Evolutionary conservation across 2,329 filamentous ascomycete species (phyloP).

Genomic region (Diaporthe capsici): DNA sequence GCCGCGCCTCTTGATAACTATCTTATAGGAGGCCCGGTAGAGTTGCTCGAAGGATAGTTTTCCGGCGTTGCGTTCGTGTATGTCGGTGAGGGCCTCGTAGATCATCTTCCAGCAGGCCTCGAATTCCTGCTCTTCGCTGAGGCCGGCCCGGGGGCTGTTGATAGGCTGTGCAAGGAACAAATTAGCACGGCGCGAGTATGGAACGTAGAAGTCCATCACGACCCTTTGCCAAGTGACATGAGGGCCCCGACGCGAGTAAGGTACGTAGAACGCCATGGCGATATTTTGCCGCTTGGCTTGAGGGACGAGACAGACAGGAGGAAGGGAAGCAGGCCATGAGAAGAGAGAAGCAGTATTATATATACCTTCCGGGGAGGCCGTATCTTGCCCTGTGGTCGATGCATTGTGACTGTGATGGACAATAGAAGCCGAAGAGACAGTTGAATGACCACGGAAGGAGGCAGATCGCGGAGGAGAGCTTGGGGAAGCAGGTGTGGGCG

Average conservation of each 20-base stretch:
- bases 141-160: constrained; percentile 22
- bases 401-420: constrained; percentile 23
- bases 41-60: constrained; percentile 94
- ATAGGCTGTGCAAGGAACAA: constrained; percentile 45
- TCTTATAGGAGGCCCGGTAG: constrained; percentile 93
- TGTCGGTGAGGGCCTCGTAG: constrained; percentile 83
- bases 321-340: not conserved
- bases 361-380: constrained; percentile 40
- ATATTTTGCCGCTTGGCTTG: not conserved
- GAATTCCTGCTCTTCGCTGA: constrained; percentile 78
- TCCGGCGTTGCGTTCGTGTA: constrained; percentile 93
- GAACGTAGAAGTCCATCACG: not conserved
- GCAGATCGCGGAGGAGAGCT: not conserved
- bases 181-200: not conserved
- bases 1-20: constrained; percentile 90
- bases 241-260: not conserved
- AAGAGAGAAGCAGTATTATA: constrained; percentile 30
- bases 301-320: not conserved
- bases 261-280: not conserved
- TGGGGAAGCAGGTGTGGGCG: not conserved
- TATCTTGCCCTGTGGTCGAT: constrained; percentile 41
- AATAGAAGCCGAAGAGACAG: constrained; percentile 2
- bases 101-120: constrained; percentile 88
- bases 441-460: too few relatives aligned
- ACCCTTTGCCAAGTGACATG: not conserved